These are phyloP conservation scores for Boletellus ananas DNA, from an alignment of 768 basidiomycete species.

Conservation along the genomic window DNA sequence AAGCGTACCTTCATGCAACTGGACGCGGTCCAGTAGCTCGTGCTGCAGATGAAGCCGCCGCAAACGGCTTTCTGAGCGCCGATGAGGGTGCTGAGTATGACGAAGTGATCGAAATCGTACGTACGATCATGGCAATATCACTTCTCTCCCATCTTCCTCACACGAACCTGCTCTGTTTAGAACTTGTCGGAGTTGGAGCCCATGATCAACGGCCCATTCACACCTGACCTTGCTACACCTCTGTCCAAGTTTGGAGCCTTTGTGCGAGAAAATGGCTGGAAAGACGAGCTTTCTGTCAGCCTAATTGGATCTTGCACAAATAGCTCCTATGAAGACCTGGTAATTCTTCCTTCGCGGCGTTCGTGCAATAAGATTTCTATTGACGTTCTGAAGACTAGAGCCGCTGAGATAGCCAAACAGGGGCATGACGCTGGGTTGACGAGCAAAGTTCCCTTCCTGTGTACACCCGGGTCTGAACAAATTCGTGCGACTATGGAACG, in stretches of 20 bases:
- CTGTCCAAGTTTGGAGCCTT: constrained; percentile 83
- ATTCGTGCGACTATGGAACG: constrained; percentile 97
- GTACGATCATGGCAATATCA: constrained; percentile 22
- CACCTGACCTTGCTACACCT: constrained; percentile 93
- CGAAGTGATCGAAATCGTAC: constrained; percentile 88
- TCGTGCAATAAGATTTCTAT: background rate
- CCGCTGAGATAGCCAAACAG: constrained; percentile 87
- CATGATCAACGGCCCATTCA: constrained; percentile 95
- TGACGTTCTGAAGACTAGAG: constrained; percentile 62
- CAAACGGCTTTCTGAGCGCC: constrained; percentile 70
- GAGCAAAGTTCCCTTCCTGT: constrained; percentile 81
- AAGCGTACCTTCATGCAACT: constrained; percentile 84
- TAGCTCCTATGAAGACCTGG: constrained; percentile 96
- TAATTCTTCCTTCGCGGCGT: constrained; percentile 25
- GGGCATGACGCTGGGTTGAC: constrained; percentile 80
- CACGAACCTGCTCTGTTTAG: constrained; percentile 37
- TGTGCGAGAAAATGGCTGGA: constrained; percentile 85
- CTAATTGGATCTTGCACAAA: constrained; percentile 99
- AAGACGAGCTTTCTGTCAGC: constrained; percentile 84
- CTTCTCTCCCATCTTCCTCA: background rate
- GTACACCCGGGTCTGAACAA: constrained; percentile 91
- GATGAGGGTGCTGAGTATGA: constrained; percentile 93
- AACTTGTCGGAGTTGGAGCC: constrained; percentile 88
- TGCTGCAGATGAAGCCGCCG: constrained; percentile 82
- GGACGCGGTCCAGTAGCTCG: constrained; percentile 80